These are phyloP conservation scores for Excoecaria agallocha DNA, from an alignment of 345 rosid genomes.

Conservation along the genomic window DNA sequence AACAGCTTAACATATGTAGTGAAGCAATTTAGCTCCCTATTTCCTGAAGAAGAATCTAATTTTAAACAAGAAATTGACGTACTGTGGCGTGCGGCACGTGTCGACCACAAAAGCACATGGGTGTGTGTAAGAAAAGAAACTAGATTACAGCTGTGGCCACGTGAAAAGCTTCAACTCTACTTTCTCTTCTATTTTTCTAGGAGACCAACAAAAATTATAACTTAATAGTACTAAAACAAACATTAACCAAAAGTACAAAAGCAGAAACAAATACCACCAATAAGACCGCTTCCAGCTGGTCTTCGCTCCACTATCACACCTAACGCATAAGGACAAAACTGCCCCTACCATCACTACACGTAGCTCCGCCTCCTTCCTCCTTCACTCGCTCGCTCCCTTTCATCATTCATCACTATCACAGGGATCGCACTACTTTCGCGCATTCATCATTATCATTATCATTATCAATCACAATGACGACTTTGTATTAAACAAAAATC, in stretches of 20 bases:
- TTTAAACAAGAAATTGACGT: too few relatives aligned
- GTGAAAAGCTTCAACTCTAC: background rate
- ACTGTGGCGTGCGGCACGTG: too few relatives aligned
- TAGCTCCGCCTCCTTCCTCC: background rate
- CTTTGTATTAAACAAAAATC: background rate
- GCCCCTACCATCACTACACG: background rate
- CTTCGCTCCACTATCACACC: background rate
- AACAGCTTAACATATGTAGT: too few relatives aligned
- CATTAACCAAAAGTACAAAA: background rate
- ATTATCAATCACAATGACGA: too few relatives aligned
- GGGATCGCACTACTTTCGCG: background rate
- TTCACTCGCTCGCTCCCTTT: background rate
- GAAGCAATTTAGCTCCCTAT: too few relatives aligned
- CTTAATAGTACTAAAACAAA: too few relatives aligned
- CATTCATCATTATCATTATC: background rate
- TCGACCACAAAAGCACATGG: background rate
- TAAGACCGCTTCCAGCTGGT: background rate
- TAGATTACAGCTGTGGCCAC: slow-evolving; percentile 12
- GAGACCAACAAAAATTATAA: too few relatives aligned
- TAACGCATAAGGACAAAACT: background rate
- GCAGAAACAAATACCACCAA: background rate
- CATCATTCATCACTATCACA: background rate
- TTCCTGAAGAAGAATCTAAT: too few relatives aligned
- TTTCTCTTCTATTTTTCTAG: background rate
- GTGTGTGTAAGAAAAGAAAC: background rate